Conservation (phyloP, 139 green algal genomes). For the Helicosporidium sp. region DNA sequence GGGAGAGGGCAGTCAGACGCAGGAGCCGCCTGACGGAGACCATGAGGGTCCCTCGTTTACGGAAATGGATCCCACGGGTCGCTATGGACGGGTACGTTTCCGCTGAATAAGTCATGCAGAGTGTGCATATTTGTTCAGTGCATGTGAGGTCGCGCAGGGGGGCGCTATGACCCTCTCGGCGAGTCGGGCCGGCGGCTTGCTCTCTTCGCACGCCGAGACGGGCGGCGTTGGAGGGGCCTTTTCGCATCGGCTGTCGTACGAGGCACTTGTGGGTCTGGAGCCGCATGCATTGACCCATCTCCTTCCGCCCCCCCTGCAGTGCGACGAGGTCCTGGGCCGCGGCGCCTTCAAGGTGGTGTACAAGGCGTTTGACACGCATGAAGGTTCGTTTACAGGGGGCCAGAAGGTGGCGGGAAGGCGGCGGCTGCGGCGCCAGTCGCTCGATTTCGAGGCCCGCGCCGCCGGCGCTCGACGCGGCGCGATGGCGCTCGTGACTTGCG, state of each 20-base stretch:
- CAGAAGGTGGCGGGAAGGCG: no score
- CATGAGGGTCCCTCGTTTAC: conserved; percentile 16
- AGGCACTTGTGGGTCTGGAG: not conserved
- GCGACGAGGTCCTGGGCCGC: conserved; percentile 62
- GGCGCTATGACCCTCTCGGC: not conserved
- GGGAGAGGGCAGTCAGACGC: not conserved
- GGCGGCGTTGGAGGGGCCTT: not conserved
- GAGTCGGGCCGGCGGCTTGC: no score
- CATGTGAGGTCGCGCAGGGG: not conserved
- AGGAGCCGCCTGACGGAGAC: conserved; percentile 22
- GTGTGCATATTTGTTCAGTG: conserved; percentile 17
- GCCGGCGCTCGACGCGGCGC: no score
- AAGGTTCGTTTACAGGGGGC: conserved; percentile 25
- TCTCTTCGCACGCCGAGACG: no score
- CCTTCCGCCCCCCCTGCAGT: conserved; percentile 21
- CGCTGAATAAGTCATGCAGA: no score
- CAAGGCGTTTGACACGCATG: conserved; percentile 85
- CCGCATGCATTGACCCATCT: not conserved
- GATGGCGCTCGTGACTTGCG: no score
- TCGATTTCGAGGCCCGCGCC: no score
- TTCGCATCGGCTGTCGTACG: conserved; percentile 1
- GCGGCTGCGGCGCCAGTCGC: no score
- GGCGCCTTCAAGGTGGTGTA: conserved; percentile 97
- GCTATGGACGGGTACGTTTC: conserved; percentile 43
- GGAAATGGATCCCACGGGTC: conserved; percentile 42